phyloP scores from a whole-genome alignment of 1,139 yeast species.

The Zygosaccharomyces pseudobailii region DNA sequence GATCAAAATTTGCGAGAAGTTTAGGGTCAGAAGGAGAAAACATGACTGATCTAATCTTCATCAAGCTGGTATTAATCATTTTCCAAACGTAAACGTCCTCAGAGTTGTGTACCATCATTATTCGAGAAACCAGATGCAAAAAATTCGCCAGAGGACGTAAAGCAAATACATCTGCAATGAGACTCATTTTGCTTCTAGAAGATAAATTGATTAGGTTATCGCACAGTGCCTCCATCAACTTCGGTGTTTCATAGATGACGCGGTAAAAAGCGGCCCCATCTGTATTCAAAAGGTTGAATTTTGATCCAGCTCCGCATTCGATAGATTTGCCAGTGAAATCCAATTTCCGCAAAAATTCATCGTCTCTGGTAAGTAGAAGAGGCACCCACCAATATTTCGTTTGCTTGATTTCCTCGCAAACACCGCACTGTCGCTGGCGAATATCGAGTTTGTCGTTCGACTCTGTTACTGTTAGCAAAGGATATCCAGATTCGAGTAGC shows the following conservation, averaged over 20 bases:
- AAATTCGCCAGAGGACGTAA: conserved; percentile 61
- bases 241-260: conserved; percentile 51
- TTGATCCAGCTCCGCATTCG: neutral
- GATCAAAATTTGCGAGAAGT: conserved; percentile 38
- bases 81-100: conserved; percentile 63
- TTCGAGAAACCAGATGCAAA: conserved; percentile 46
- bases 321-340: neutral
- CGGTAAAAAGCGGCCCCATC: conserved; percentile 63
- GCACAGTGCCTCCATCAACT: conserved; percentile 42
- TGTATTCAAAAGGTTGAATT: conserved; percentile 52
- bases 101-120: conserved; percentile 43
- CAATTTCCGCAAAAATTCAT: conserved; percentile 11
- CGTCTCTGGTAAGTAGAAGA: conserved; percentile 40
- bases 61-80: conserved; percentile 7
- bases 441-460: conserved; percentile 46
- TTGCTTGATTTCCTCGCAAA: conserved; percentile 39
- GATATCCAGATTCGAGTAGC: conserved; percentile 65
- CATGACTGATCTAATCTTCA: conserved; percentile 8
- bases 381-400: conserved; percentile 74
- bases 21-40: conserved; percentile 16
- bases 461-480: conserved; percentile 37
- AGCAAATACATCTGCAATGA: conserved; percentile 59
- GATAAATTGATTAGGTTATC: conserved; percentile 45
- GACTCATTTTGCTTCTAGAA: conserved; percentile 58
- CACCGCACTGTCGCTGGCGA: neutral